Percentiles rank a stretch among this genome's conserved stretches.
Evolutionary conservation across 2,329 filamentous ascomycete genomes (phyloP).

Genomic region (Sporothrix protearum): DNA sequence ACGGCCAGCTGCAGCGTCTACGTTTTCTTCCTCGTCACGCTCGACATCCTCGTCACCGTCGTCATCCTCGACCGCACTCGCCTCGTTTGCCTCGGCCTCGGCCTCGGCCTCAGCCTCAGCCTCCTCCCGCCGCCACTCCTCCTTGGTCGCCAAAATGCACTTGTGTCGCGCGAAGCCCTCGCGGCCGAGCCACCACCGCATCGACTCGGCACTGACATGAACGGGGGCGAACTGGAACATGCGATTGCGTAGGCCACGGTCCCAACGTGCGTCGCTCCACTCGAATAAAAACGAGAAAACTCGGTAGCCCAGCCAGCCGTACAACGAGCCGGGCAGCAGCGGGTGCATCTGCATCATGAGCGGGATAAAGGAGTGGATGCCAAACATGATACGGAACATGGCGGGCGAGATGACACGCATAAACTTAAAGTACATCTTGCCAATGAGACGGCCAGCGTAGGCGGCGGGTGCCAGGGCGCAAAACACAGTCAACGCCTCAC

Average conservation of each 20-base stretch:
- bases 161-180: constrained; percentile 77
- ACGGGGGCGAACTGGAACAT: constrained; percentile 93
- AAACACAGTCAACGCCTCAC: constrained; percentile 79
- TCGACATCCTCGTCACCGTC: constrained; percentile 28
- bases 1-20: constrained; percentile 35
- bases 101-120: constrained; percentile 32
- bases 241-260: constrained; percentile 69
- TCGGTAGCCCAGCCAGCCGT: constrained; percentile 78
- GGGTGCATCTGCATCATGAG: constrained; percentile 84
- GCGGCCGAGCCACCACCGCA: constrained; percentile 91
- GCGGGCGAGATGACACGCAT: constrained; percentile 74
- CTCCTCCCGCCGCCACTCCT: constrained; percentile 62
- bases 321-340: constrained; percentile 62
- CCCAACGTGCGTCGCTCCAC: constrained; percentile 84
- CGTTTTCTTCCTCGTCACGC: constrained; percentile 21
- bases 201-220: constrained; percentile 82
- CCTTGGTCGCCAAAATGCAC: constrained; percentile 78
- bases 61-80: constrained; percentile 25
- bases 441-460: constrained; percentile 81
- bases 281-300: constrained; percentile 88
- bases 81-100: too few species aligned
- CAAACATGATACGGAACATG: constrained; percentile 78
- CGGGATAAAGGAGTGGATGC: constrained; percentile 89
- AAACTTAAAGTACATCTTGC: constrained; percentile 87
- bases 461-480: constrained; percentile 87